These are phyloP conservation scores for Colletotrichum horii DNA, from an alignment of 2,329 filamentous ascomycete species.

Conservation along the genomic window DNA sequence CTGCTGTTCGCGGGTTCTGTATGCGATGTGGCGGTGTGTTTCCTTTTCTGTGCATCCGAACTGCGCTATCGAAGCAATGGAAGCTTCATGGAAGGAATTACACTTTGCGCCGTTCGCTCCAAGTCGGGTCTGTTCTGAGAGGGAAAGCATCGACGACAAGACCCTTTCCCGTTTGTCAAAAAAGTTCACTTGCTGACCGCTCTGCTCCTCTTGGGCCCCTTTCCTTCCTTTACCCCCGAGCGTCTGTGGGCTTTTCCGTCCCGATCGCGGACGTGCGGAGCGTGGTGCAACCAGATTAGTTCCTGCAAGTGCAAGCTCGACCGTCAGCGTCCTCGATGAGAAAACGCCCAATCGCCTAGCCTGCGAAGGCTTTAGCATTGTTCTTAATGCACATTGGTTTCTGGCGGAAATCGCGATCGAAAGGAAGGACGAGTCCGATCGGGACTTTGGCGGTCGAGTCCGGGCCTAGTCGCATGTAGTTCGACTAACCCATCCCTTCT, in stretches of 20 bases:
- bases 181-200: not conserved
- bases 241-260: not conserved
- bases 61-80: not conserved
- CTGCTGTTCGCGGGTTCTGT: not conserved
- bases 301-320: not conserved
- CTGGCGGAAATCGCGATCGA: not conserved
- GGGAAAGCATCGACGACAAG: not conserved
- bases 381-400: not conserved
- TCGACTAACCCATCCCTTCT: not conserved
- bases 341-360: not conserved
- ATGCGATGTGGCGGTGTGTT: slow-evolving; percentile 2
- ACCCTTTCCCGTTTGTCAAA: not conserved
- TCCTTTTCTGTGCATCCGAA: not conserved
- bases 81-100: slow-evolving; percentile 13
- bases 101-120: slow-evolving; percentile 5
- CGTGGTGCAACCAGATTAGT: not conserved
- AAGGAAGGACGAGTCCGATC: not conserved
- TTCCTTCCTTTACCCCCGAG: not conserved
- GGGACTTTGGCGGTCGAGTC: not conserved
- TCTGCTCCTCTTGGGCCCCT: not conserved
- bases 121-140: not conserved
- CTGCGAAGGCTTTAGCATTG: not conserved
- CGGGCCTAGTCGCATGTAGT: not conserved
- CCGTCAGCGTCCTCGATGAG: not conserved
- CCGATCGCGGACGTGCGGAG: not conserved